A percentile compares a stretch with the other conserved stretches of the same genome.
Conservation (phyloP, 345 rosid species). For the Firmiana major region DNA sequence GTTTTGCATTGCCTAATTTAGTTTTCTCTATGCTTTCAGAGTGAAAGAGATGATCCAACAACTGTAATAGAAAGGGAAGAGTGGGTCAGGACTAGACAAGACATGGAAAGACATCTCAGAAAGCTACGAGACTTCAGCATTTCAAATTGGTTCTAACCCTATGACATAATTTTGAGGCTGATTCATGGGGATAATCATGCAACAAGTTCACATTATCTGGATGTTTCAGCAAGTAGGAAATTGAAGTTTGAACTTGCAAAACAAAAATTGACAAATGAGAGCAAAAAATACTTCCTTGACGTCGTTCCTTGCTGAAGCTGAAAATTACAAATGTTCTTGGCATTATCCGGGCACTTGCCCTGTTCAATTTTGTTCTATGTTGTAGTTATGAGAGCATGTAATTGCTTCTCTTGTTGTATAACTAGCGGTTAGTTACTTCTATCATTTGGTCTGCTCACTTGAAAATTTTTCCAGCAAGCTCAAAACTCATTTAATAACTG, state of each 20-base stretch:
- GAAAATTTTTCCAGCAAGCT: neutral
- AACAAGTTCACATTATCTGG: neutral
- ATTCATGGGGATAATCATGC: neutral
- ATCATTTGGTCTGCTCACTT: neutral
- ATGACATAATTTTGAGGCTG: neutral
- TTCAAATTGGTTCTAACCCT: constrained; percentile 77
- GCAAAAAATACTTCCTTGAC: neutral
- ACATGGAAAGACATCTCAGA: constrained; percentile 90
- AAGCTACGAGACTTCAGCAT: constrained; percentile 75
- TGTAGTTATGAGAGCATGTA: neutral
- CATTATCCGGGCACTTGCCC: neutral
- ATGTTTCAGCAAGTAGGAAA: neutral
- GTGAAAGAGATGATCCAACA: constrained; percentile 67
- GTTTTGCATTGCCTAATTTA: neutral
- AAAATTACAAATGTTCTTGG: neutral
- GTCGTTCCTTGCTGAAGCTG: neutral
- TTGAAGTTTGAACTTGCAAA: neutral
- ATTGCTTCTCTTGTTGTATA: neutral
- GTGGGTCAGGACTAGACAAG: constrained; percentile 68
- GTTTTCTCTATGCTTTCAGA: constrained; percentile 31
- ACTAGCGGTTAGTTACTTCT: neutral
- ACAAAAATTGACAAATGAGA: neutral
- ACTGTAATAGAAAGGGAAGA: constrained; percentile 83
- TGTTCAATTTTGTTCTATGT: neutral
- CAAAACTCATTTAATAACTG: neutral